These are phyloP conservation scores for Taxillus chinensis DNA, from an alignment of 164 flowering plant species.

Conservation along the genomic window DNA sequence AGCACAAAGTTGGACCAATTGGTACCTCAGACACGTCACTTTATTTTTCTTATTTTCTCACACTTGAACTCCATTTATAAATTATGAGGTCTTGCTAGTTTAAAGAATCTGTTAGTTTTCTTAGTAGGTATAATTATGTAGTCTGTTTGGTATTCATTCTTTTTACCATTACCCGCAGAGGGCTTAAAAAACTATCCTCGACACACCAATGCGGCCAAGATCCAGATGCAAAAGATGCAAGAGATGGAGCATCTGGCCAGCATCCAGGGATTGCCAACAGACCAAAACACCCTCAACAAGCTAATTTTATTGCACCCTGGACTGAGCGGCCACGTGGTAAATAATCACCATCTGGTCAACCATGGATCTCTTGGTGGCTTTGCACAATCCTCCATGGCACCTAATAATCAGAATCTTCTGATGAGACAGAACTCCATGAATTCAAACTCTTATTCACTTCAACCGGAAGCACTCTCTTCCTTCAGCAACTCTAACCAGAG, in stretches of 20 bases:
- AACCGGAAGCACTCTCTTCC: slow-evolving; percentile 46
- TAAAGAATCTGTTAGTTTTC: no score
- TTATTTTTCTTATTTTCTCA: not conserved
- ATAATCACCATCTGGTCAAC: slow-evolving; percentile 27
- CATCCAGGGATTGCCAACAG: slow-evolving; percentile 55
- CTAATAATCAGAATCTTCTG: slow-evolving; percentile 62
- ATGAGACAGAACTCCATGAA: slow-evolving; percentile 61
- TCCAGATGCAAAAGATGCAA: slow-evolving; percentile 68
- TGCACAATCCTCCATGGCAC: slow-evolving; percentile 54
- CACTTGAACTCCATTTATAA: no score
- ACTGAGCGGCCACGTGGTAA: slow-evolving; percentile 33
- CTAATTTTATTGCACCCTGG: slow-evolving; percentile 63
- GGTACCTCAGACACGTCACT: slow-evolving; percentile 31
- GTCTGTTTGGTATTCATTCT: no score
- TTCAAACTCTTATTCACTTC: slow-evolving; percentile 36
- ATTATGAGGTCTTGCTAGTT: no score
- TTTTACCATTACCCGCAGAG: slow-evolving; percentile 36
- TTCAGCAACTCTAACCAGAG: slow-evolving; percentile 35
- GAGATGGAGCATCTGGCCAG: slow-evolving; percentile 62
- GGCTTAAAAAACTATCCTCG: slow-evolving; percentile 79
- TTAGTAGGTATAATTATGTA: no score
- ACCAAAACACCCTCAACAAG: slow-evolving; percentile 50
- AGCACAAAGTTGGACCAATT: slow-evolving; percentile 67
- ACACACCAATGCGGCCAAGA: slow-evolving; percentile 38
- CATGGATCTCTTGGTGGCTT: slow-evolving; percentile 41